These are phyloP conservation scores for Solanum rostratum DNA, from an alignment of 257 asterid genomes.

Conservation along the genomic window DNA sequence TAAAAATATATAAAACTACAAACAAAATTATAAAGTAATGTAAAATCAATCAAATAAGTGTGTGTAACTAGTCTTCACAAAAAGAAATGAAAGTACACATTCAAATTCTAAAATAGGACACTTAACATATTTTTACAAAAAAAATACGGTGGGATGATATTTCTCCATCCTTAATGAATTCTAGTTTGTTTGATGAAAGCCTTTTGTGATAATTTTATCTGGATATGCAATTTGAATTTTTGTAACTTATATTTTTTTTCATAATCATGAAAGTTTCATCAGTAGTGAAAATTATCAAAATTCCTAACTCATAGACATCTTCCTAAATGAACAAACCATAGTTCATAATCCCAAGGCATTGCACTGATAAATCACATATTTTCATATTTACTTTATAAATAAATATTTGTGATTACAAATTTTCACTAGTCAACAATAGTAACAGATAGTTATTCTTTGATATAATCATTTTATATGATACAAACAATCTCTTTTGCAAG, in stretches of 20 bases:
- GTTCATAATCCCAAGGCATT: background rate
- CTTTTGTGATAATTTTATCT: no score
- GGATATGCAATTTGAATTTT: accelerated
- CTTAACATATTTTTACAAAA: background rate
- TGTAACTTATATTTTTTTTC: no score
- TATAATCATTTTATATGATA: background rate
- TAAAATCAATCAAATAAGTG: background rate
- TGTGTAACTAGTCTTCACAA: background rate
- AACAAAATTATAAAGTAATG: background rate
- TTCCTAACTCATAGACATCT: background rate
- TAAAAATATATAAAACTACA: background rate
- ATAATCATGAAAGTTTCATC: no score
- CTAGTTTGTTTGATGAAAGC: background rate
- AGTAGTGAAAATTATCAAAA: no score
- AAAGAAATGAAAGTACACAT: background rate
- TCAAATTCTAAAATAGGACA: background rate
- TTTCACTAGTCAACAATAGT: background rate
- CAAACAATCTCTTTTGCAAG: background rate
- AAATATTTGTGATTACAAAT: background rate
- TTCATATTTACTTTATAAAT: background rate
- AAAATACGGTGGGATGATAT: background rate
- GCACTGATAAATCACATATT: background rate
- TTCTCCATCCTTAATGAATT: background rate
- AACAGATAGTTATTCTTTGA: background rate
- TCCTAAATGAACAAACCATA: background rate